Conservation (phyloP, 495 filamentous ascomycete genomes). For the Podospora anserina region DNA sequence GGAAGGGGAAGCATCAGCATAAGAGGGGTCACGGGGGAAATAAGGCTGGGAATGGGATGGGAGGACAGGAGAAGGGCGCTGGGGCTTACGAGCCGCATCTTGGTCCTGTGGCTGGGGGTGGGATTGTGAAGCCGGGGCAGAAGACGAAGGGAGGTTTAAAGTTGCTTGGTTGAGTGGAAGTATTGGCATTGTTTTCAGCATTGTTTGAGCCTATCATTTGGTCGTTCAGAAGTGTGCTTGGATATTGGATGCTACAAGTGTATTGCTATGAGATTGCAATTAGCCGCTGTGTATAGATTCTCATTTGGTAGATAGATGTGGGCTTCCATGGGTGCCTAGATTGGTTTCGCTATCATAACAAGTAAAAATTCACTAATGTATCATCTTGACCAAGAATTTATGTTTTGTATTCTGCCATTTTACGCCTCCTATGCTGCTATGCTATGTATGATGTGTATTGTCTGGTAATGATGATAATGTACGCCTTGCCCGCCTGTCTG, state of each 20-base stretch:
- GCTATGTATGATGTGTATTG: not conserved
- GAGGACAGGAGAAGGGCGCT: constrained; percentile 26
- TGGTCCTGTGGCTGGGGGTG: constrained; percentile 53
- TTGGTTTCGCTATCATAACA: no score
- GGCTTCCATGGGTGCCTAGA: not conserved
- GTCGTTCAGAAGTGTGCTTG: not conserved
- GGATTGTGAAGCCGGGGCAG: constrained; percentile 70
- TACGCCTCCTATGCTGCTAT: not conserved
- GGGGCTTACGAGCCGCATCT: constrained; percentile 42
- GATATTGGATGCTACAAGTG: not conserved
- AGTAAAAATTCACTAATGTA: not conserved
- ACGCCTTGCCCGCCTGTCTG: not conserved
- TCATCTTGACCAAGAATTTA: not conserved
- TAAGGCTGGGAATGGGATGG: constrained; percentile 34
- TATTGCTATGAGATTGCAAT: not conserved
- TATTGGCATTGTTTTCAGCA: not conserved
- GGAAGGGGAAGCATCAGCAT: constrained; percentile 37
- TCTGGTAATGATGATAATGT: not conserved
- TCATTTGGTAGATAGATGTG: not conserved
- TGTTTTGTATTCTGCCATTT: not conserved
- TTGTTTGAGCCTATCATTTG: not conserved
- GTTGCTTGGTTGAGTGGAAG: constrained; percentile 61
- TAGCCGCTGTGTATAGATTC: not conserved
- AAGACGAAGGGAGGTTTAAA: constrained; percentile 79
- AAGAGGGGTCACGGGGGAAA: constrained; percentile 34